phyloP scores from a whole-genome alignment of 2,329 filamentous ascomycete genomes.

The Phialophora macrospora region DNA sequence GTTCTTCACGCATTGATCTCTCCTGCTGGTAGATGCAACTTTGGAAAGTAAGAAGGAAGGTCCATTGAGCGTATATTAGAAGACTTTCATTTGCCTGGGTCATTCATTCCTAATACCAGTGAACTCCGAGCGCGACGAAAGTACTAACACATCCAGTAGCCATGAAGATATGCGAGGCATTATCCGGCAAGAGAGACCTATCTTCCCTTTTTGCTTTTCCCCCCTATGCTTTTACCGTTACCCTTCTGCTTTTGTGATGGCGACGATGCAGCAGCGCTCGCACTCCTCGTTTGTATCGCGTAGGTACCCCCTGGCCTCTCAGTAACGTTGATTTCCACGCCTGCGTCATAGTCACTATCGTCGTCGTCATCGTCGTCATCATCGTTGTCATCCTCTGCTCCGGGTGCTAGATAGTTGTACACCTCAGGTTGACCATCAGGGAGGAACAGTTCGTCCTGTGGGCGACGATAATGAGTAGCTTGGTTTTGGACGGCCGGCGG shows the following conservation, averaged over 20 bases:
- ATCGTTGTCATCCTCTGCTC: conserved; percentile 31
- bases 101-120: neutral
- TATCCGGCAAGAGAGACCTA: conserved; percentile 7
- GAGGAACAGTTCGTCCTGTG: conserved; percentile 37
- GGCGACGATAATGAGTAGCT: conserved; percentile 30
- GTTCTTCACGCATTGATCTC: neutral
- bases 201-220: conserved; percentile 32
- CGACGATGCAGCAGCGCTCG: conserved; percentile 21
- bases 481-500: conserved; percentile 34
- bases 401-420: conserved; percentile 32
- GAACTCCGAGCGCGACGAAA: conserved; percentile 3
- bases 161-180: conserved; percentile 7
- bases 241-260: conserved; percentile 9
- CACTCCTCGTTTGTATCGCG: conserved; percentile 38
- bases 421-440: conserved; percentile 33
- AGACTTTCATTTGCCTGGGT: neutral
- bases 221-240: conserved; percentile 20
- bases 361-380: conserved; percentile 34
- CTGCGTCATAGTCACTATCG: conserved; percentile 28
- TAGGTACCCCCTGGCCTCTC: conserved; percentile 33
- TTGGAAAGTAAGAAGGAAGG: conserved; percentile 1
- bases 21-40: neutral
- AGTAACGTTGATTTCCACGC: conserved; percentile 32
- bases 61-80: neutral
- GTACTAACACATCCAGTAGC: neutral